Base-by-base conservation (phyloP, 805 yeast species). In the Priceomyces fermenticarens region DNA sequence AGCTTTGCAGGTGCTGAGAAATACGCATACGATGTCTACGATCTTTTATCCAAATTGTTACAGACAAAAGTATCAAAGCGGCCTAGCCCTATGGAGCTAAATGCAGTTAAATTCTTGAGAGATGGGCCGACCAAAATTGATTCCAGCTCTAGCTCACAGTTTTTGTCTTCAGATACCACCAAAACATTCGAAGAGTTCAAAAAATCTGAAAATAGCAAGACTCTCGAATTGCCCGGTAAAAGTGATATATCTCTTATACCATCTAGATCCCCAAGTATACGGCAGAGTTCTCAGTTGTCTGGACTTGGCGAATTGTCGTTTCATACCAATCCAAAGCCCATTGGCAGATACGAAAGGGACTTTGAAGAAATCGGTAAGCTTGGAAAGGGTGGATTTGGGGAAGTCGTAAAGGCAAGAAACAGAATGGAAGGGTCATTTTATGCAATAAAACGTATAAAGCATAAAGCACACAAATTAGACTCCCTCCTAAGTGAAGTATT, bases 301-400 rank as follows among this genome's bases (percentile, higher is more conserved):
- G 38, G 36, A 33, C 27, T 38, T 13, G 9, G 28, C 11, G 27
- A 32, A 10, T 30, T 31, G 15, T 26, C 29, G 15, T 34, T 8
- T 16, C 10, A 25, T 30, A 17, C 11, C 10, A 10, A 35, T 34
- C 12, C 29, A 39, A 38, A 36, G 31, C 46, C 40, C 27, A 63
- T 71, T 42, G 88, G 96, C 0, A 72, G 99, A 47, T 93, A 91
- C 57, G 85, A 82, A 3, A 80, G 90, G 46, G 99, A 93, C 58
- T 93, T 95, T 62, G 99, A 93, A 60, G 99, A 93, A 57, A 85
- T 88, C 33, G 93, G 91, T 0, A 79, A 83, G 14, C 65, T 93
- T 7, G 99, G 99, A 2, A 80, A 82, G 51, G 99, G 99, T 30
- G 99, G 95, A 0, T 93, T 85, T 64, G 99, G 99, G 4, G 97